Conservation (phyloP, 2,329 filamentous ascomycete genomes). For the Curvularia lunata region DNA sequence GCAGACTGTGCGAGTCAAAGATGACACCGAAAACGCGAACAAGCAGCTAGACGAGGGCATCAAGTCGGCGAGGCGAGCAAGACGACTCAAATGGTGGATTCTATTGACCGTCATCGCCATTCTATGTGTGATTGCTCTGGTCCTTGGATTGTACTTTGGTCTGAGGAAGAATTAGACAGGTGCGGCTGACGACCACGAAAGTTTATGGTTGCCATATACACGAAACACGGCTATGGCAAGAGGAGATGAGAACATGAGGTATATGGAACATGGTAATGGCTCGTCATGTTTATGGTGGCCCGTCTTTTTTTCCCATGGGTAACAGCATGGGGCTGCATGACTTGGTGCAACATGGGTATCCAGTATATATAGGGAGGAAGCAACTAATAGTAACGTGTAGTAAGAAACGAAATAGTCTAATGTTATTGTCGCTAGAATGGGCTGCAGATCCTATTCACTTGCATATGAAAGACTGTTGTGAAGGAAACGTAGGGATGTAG, state of each 20-base stretch:
- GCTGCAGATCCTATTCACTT: neutral
- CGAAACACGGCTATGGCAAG: neutral
- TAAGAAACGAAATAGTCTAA: neutral
- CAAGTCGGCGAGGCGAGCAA: conserved; percentile 67
- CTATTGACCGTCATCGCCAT: conserved; percentile 63
- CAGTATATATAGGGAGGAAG: neutral
- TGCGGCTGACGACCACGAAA: neutral
- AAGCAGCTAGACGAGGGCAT: conserved; percentile 72
- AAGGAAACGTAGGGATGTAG: neutral
- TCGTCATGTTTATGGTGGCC: neutral
- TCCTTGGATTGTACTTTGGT: conserved; percentile 58
- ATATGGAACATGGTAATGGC: neutral
- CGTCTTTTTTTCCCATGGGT: neutral
- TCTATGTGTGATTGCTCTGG: conserved; percentile 57
- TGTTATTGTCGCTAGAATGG: neutral
- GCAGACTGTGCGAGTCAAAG: conserved; percentile 69
- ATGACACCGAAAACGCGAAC: conserved; percentile 73
- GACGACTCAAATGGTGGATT: conserved; percentile 85
- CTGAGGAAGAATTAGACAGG: conserved; percentile 27
- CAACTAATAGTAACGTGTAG: neutral
- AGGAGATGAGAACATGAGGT: neutral
- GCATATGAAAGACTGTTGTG: neutral
- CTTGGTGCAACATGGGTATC: neutral
- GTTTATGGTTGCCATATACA: conserved; percentile 2
- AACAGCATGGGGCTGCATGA: conserved; percentile 8